Base-by-base conservation (phyloP, 257 asterid species). In the Jasminum sambac region DNA sequence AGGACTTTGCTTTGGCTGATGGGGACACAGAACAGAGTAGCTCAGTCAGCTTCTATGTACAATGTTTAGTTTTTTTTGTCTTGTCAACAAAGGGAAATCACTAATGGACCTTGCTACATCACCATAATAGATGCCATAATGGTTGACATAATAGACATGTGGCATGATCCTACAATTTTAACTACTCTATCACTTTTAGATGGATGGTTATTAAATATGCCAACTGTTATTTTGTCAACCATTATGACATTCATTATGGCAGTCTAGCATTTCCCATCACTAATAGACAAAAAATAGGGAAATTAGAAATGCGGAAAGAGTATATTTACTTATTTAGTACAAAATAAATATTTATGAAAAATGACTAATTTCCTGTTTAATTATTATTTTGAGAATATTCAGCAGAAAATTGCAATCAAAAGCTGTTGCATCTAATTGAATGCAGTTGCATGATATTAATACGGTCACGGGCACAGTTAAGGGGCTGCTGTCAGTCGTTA, bases 21-120 rank as follows among this genome's bases (percentile, higher is more conserved):
- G 92, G 88, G 97, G 48, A 86, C 80, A 78, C 94, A 82, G n/a
- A 90, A 86, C 76, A 93, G 87, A 82, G 91, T 85, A 44, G 89
- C 85, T 52, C 91, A 90, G 63, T 75, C 95, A 26, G 67, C 87
- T 1, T 80, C 73, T 81, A 74, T 89, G 21, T 66, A 80, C 68
- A 74, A 90, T 78, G 87, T 81, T 74, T 88, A 90, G 83, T 61
- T 46, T 23, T 55, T 24, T 30, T 13, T 8, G 62, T 14, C n/a
- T 30, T 30, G 36, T 30, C 36, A 30, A 30, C 57, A 66, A 39
- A 9, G 63, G 24, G 17, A 58, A 46, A 9, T 23, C n/a, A n/a
- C n/a, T n/a, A n/a, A n/a, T n/a, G n/a, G n/a, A n/a, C n/a, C n/a
- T n/a, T n/a, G n/a, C n/a, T n/a, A n/a, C n/a, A n/a, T n/a, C n/a